Percentiles rank a stretch among this genome's conserved stretches.
phyloP scores from a whole-genome alignment of 2,329 filamentous ascomycete species.

The Ophidiomyces ophidiicola region DNA sequence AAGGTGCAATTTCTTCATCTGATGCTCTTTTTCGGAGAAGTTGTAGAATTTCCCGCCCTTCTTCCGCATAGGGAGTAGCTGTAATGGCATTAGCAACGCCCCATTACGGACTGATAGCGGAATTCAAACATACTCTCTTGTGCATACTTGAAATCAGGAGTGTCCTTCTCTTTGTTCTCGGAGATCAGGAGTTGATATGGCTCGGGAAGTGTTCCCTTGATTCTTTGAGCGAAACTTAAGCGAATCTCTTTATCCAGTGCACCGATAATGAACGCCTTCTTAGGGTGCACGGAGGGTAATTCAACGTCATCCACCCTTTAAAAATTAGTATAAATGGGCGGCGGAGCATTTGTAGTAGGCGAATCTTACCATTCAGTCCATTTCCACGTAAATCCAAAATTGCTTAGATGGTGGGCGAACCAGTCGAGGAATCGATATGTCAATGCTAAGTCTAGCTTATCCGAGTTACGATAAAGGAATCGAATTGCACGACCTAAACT shows the following conservation, averaged over 20 bases:
- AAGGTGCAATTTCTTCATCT: slow-evolving; percentile 72
- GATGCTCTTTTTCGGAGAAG: slow-evolving; percentile 73
- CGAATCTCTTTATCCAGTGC: slow-evolving; percentile 94
- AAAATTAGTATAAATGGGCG: background rate
- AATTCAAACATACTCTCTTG: slow-evolving; percentile 49
- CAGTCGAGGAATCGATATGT: slow-evolving; percentile 84
- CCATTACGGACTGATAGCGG: slow-evolving; percentile 3
- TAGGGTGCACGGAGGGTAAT: slow-evolving; percentile 64
- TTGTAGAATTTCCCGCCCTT: slow-evolving; percentile 69
- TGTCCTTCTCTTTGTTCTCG: slow-evolving; percentile 82
- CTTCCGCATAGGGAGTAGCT: slow-evolving; percentile 69
- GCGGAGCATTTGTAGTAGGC: background rate
- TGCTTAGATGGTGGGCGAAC: slow-evolving; percentile 96
- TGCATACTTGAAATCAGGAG: slow-evolving; percentile 87
- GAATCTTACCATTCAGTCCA: slow-evolving; percentile 76
- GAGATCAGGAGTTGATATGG: slow-evolving; percentile 71
- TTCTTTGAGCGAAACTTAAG: slow-evolving; percentile 87
- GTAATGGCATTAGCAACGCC: slow-evolving; percentile 13
- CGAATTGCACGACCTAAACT: slow-evolving; percentile 87
- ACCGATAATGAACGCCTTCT: slow-evolving; percentile 85
- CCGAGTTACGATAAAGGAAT: slow-evolving; percentile 71
- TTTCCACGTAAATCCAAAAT: slow-evolving; percentile 99
- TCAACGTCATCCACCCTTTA: slow-evolving; percentile 63
- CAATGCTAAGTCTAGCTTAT: slow-evolving; percentile 76
- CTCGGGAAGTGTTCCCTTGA: slow-evolving; percentile 81